Percentiles rank a stretch among this genome's conserved stretches.
phyloP scores from a whole-genome alignment of 1,284 basidiomycete genomes.

The Golubevia sp. region DNA sequence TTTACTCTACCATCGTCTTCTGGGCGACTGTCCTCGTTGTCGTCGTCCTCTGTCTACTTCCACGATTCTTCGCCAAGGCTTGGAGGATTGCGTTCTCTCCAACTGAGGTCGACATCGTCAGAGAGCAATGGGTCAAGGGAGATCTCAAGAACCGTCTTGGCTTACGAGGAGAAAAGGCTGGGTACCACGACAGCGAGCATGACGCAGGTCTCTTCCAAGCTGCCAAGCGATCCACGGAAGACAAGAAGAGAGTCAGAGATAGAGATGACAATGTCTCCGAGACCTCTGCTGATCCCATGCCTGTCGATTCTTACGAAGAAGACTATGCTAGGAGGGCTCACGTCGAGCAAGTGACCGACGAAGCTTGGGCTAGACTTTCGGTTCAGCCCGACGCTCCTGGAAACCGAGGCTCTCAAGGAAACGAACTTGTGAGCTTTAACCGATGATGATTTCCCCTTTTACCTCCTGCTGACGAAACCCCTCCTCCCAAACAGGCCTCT shows the following conservation, averaged over 20 bases:
- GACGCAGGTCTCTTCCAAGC: constrained; percentile 11
- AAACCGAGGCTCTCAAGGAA: too few species aligned
- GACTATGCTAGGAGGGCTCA: constrained; percentile 8
- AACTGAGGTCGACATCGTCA: constrained; percentile 43
- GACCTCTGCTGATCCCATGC: constrained; percentile 31
- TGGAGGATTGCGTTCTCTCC: constrained; percentile 38
- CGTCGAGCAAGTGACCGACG: too few species aligned
- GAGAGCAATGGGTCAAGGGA: constrained; percentile 44
- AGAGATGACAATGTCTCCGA: constrained; percentile 29
- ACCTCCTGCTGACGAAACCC: too few species aligned
- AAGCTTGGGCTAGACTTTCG: too few species aligned
- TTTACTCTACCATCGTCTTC: constrained; percentile 40
- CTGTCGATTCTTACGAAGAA: constrained; percentile 19
- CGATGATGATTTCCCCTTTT: too few species aligned
- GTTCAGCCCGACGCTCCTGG: too few species aligned
- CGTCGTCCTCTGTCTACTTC: constrained; percentile 38
- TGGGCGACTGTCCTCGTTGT: constrained; percentile 39
- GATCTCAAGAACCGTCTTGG: constrained; percentile 46
- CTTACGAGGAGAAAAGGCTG: constrained; percentile 2
- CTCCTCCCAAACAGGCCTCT: too few species aligned
- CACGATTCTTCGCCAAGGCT: constrained; percentile 37
- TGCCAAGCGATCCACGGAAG: constrained; percentile 21
- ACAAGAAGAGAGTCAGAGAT: constrained; percentile 13
- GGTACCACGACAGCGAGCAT: too few species aligned
- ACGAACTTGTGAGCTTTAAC: too few species aligned